Base-by-base conservation (phyloP, 1,284 basidiomycete genomes). In the Moesziomyces sp. region DNA sequence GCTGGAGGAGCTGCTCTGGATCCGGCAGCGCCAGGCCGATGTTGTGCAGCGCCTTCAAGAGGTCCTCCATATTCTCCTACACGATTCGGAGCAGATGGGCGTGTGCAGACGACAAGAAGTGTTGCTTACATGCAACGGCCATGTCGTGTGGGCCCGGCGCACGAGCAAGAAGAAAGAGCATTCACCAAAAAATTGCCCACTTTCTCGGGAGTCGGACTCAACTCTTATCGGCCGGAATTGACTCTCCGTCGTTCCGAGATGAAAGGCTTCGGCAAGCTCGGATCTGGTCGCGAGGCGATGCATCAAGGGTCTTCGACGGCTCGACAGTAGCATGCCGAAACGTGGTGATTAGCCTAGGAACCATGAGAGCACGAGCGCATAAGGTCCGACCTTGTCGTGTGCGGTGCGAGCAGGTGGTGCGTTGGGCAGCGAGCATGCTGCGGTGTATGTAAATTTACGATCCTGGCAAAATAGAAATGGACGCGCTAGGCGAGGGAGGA, bases 1-100 rank as follows among this genome's bases (percentile, higher is more conserved):
- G 73, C 33, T 81, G 70, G 13, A 81, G 69, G 10, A 83, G 75
- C 61, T 83, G 81, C 40, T 76, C 69, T 19, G 72, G 74, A 23
- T 72, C 57, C 42, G 82, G 82, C 35, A 77, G 51, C 3, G 64
- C 56, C 8, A 83, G 62, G 6, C 73, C 78, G 28, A 83, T 69
- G 48, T 78, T 77, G 30, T 74, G 76, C 42, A 83, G 60, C 23
- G 79, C 78, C 18, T 73, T 76, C 47, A 83, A 51, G 28, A 83
- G 70, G 43, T 80, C 79, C 50, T 83, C 82, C 82, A 83, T 83
- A 16, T 2, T 40, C 45, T 10, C 5, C 18, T 21, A 21, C 5
- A 3, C 7, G 10, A 21, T 21, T 21, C 21, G 21, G 21, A 21
- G 21, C 21, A 21, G 21, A 21, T 21, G 21, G 21, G 21, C 21